phyloP scores from a whole-genome alignment of 306 rosid genomes.

The Mimosa pudica region DNA sequence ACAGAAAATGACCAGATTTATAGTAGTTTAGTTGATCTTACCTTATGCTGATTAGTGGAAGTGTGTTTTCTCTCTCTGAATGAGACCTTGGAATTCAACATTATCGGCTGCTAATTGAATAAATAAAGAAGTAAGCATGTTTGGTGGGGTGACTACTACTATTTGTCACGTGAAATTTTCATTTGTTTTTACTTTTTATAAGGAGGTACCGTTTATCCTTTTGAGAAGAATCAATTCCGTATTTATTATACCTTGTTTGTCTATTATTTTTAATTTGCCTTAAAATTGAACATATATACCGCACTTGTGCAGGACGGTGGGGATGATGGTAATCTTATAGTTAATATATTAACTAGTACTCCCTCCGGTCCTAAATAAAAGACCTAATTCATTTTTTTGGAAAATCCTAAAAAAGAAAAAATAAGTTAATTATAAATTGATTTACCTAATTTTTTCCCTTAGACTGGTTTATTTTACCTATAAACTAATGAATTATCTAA shows the following conservation, averaged over 20 bases:
- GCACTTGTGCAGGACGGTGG: too few relatives aligned
- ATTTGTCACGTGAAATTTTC: constrained; percentile 13
- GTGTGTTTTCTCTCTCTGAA: neutral
- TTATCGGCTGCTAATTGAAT: neutral
- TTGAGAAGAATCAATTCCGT: neutral
- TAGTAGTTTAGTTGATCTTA: constrained; percentile 21
- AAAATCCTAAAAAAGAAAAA: too few relatives aligned
- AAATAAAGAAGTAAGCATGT: constrained; percentile 11
- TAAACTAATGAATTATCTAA: too few relatives aligned
- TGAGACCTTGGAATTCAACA: neutral
- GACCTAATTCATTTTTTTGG: too few relatives aligned
- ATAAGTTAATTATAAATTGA: too few relatives aligned
- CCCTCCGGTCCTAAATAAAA: too few relatives aligned
- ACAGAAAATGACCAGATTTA: neutral
- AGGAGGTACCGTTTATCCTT: neutral
- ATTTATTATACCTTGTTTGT: neutral
- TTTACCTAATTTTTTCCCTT: too few relatives aligned
- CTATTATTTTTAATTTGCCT: neutral
- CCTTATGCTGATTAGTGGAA: neutral
- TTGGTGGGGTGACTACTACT: constrained; percentile 17
- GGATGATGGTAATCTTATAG: too few relatives aligned
- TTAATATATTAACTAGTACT: too few relatives aligned
- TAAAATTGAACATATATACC: neutral
- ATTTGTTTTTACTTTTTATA: neutral
- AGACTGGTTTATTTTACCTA: too few relatives aligned